A percentile compares a stretch with the other conserved stretches of the same genome.
phyloP scores from a whole-genome alignment of 176 grass and related monocot genomes.

The Oryza glumipatula region DNA sequence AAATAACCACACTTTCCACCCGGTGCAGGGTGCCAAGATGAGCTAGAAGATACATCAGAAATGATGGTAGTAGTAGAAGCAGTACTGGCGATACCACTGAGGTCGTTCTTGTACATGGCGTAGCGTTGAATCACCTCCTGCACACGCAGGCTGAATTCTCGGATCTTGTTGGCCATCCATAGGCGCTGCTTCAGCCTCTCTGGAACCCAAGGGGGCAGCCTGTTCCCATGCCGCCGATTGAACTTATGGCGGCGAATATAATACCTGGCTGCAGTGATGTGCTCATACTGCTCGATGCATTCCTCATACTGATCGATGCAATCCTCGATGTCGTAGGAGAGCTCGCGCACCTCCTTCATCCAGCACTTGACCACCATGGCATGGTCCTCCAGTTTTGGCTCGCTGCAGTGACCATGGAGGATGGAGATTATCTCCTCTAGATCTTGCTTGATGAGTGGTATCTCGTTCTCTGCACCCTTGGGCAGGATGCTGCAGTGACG shows the following conservation, averaged over 20 bases:
- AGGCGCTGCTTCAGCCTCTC: not conserved
- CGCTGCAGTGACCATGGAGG: not conserved
- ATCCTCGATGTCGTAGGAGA: constrained; percentile 30
- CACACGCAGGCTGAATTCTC: constrained; percentile 26
- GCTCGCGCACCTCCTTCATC: constrained; percentile 43
- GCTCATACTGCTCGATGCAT: too few species aligned
- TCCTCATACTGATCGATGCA: constrained; percentile 14
- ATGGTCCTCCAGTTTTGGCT: not conserved
- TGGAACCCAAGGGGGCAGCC: not conserved
- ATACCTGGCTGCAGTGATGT: not conserved
- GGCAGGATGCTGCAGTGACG: not conserved
- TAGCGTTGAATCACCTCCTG: constrained; percentile 31
- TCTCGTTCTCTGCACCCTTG: not conserved
- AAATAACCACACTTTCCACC: too few species aligned
- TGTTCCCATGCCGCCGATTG: not conserved
- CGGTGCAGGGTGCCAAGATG: too few species aligned
- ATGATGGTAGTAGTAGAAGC: not conserved
- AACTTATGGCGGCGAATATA: not conserved
- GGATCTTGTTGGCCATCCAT: constrained; percentile 44
- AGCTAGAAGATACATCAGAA: too few species aligned
- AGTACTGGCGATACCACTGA: not conserved
- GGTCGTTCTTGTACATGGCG: not conserved
- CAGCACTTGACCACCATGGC: constrained; percentile 4
- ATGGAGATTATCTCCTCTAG: not conserved
- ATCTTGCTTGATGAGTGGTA: constrained; percentile 29